Evolutionary conservation across 257 asterid genomes (phyloP).

Genomic region (Gynochthodes officinalis): DNA sequence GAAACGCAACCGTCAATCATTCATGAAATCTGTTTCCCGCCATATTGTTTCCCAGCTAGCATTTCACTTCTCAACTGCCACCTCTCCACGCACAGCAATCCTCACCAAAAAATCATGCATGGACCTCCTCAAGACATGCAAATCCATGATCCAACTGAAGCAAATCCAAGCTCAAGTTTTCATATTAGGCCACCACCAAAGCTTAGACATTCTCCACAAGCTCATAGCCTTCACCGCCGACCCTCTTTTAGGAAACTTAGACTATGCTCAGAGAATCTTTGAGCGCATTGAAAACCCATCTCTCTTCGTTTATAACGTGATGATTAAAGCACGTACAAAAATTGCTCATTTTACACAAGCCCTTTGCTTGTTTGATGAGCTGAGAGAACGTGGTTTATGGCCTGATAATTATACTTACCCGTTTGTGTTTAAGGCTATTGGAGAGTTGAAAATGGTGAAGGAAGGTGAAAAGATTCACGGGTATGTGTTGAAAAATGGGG

Average conservation of each 20-base stretch:
- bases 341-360: constrained; percentile 37
- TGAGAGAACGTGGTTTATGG: constrained; percentile 51
- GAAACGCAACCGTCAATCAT: neutral
- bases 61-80: constrained; percentile 27
- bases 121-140: constrained; percentile 63
- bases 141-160: constrained; percentile 42
- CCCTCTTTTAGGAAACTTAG: constrained; percentile 30
- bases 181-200: constrained; percentile 52
- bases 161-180: constrained; percentile 69
- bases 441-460: constrained; percentile 38
- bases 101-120: constrained; percentile 43
- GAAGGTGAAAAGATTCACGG: constrained; percentile 81
- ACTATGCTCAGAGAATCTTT: constrained; percentile 56
- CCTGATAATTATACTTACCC: constrained; percentile 86
- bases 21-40: constrained; percentile 16
- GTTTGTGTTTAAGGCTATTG: constrained; percentile 70
- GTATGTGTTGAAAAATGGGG: constrained; percentile 63
- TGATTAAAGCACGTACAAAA: constrained; percentile 64
- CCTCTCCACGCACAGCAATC: constrained; percentile 14
- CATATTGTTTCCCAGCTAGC: constrained; percentile 22
- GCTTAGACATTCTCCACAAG: constrained; percentile 67
- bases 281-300: constrained; percentile 42
- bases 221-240: constrained; percentile 53
- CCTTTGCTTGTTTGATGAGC: constrained; percentile 61
- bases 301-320: constrained; percentile 61